Evolutionary conservation across 1,284 basidiomycete species (phyloP), one percentile per base, ranked within the genome.

Genomic region (Microbotryum lychnidis-dioicae): DNA sequence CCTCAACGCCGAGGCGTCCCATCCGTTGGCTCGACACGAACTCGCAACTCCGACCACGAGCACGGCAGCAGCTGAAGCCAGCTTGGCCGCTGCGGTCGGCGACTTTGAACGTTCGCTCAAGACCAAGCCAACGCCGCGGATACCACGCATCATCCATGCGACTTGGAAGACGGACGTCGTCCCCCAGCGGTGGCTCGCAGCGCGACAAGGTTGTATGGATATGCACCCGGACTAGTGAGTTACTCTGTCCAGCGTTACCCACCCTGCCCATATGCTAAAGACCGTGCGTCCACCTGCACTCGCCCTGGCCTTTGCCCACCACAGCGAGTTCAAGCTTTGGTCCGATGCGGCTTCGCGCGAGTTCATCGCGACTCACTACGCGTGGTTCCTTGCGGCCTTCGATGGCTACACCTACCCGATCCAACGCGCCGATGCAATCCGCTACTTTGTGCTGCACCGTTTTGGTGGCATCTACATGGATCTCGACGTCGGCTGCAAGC

Each of bases 391-490:
- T 54, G 82, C 87, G 69, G 93, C 89, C 54, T 98, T 88, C 72
- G 91, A 97, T 77, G 81, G 82, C 68, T 99, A 99, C 80, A 81
- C 83, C 54, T 98, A 96, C 77, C 81, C 84, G 50, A 98, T 99
- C 72, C 94, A 97, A 75, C 87, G 96, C 45, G 96, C 96, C 33
- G 96, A 98, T 76, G 89, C 84, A 45, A 97, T 98, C 72, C 91
- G 96, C 51, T 99, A 99, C 79, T 97, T 98, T 76, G 84, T 99
- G 60, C 84, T 98, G 50, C 85, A 98, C 76, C 84, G 93, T 73
- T 94, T 89, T 74, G 96, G 94, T 50, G 96, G 96, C 50, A 79
- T 98, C 65, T 98, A 98, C 78, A 82, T 98, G 75, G 96, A 99
- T 78, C 82, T 98, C 65, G 94, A 99, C 76, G 89, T 98, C 69